Conservation (phyloP, 352 stramenopile genomes). For the Globisporangium spinosum region DNA sequence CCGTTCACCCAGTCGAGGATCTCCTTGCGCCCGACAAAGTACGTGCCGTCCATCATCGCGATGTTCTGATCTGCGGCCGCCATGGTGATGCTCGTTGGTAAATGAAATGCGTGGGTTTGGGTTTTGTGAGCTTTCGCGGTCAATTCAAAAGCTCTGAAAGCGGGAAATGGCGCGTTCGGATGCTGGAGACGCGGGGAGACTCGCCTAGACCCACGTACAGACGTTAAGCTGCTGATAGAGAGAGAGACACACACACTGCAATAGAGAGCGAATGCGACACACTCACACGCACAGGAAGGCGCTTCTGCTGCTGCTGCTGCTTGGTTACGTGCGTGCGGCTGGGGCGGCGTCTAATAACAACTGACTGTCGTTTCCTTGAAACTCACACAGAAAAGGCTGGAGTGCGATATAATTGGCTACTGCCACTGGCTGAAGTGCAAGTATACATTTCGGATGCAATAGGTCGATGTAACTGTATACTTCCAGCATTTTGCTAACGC, state of each 20-base stretch:
- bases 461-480: neutral
- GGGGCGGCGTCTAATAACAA: conserved; percentile 8
- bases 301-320: conserved; percentile 6
- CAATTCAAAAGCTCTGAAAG: neutral
- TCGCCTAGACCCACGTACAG: neutral
- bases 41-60: conserved; percentile 96
- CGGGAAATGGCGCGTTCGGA: conserved; percentile 1
- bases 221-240: neutral
- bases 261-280: conserved; percentile 7
- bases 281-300: neutral
- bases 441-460: neutral
- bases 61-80: conserved; percentile 83
- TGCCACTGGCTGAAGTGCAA: conserved; percentile 1
- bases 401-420: conserved; percentile 6
- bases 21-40: conserved; percentile 96
- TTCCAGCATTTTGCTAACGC: too few relatives aligned
- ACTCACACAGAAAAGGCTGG: conserved; percentile 2
- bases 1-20: conserved; percentile 99
- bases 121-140: neutral
- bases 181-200: neutral
- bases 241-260: neutral
- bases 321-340: neutral
- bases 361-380: conserved; percentile 17
- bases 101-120: neutral
- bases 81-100: conserved; percentile 30